These are phyloP conservation scores for Rhodotorula sp. DNA, from an alignment of 1,284 basidiomycete species.

Conservation along the genomic window DNA sequence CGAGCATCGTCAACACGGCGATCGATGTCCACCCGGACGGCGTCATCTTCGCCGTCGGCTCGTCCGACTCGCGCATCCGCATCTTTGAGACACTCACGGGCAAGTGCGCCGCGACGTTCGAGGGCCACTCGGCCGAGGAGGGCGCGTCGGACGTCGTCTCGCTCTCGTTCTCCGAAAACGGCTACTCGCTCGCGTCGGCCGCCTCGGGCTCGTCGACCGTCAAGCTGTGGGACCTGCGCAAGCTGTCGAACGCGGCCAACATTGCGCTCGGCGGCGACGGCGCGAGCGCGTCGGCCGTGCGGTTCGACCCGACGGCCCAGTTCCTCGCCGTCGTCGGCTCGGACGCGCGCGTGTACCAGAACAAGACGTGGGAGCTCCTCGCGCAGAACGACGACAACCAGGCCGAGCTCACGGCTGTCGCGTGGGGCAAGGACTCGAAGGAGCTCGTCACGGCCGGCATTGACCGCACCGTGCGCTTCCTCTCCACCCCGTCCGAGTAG, in stretches of 20 bases:
- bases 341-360: constrained; percentile 74
- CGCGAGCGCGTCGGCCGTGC: constrained; percentile 65
- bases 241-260: constrained; percentile 63
- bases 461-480: constrained; percentile 43
- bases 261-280: constrained; percentile 64
- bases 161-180: constrained; percentile 93
- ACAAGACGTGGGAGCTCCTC: constrained; percentile 92
- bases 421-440: constrained; percentile 72
- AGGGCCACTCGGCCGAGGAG: constrained; percentile 43
- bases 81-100: constrained; percentile 85
- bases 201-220: constrained; percentile 64
- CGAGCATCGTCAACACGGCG: constrained; percentile 61
- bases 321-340: constrained; percentile 82
- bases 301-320: constrained; percentile 83
- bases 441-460: constrained; percentile 57
- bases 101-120: constrained; percentile 74
- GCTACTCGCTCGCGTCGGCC: constrained; percentile 88
- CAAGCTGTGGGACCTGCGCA: constrained; percentile 93
- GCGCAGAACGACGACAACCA: constrained; percentile 76
- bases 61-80: constrained; percentile 77
- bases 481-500: constrained; percentile 8
- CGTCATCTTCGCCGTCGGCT: constrained; percentile 75
- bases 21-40: constrained; percentile 91
- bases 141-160: constrained; percentile 63
- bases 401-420: constrained; percentile 68